phyloP scores from a whole-genome alignment of 2,329 filamentous ascomycete genomes.

The Grosmannia huntii region DNA sequence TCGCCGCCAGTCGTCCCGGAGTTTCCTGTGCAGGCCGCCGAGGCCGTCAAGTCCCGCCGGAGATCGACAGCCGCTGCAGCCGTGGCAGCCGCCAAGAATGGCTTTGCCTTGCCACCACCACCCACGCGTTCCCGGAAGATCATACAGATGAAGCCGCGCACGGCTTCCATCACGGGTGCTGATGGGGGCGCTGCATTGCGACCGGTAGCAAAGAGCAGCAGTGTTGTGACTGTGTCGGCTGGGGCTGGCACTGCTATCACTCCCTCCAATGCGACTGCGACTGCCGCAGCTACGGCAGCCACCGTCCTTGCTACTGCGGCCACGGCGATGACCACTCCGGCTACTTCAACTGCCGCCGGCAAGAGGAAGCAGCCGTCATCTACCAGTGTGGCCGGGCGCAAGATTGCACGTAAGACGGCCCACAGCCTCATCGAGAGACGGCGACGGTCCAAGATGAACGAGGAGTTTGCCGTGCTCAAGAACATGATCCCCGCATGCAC shows the following conservation, averaged over 20 bases:
- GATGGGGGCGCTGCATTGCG: background rate
- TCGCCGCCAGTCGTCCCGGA: constrained; percentile 16
- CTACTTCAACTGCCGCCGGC: constrained; percentile 23
- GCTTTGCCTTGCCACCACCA: constrained; percentile 77
- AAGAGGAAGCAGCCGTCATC: constrained; percentile 70
- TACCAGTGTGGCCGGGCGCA: constrained; percentile 76
- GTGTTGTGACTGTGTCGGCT: background rate
- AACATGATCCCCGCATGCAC: constrained; percentile 89
- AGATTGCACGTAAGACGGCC: constrained; percentile 90
- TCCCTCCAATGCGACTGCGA: no score
- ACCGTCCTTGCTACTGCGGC: background rate
- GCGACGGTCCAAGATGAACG: constrained; percentile 93
- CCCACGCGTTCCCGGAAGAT: constrained; percentile 90
- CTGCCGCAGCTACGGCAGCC: constrained; percentile 1
- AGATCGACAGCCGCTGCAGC: constrained; percentile 27
- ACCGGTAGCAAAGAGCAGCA: background rate
- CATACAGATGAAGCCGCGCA: constrained; percentile 83
- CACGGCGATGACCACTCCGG: background rate
- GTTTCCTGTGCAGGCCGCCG: constrained; percentile 18
- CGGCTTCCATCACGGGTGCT: constrained; percentile 9
- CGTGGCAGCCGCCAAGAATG: constrained; percentile 34
- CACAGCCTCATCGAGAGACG: constrained; percentile 90
- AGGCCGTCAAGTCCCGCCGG: constrained; percentile 38
- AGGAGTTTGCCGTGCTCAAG: constrained; percentile 89
- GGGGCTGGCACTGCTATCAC: background rate